Percentiles rank a stretch among this genome's conserved stretches.
Conservation (phyloP, 129 eudicot species). For the Flaveria sonorensis region DNA sequence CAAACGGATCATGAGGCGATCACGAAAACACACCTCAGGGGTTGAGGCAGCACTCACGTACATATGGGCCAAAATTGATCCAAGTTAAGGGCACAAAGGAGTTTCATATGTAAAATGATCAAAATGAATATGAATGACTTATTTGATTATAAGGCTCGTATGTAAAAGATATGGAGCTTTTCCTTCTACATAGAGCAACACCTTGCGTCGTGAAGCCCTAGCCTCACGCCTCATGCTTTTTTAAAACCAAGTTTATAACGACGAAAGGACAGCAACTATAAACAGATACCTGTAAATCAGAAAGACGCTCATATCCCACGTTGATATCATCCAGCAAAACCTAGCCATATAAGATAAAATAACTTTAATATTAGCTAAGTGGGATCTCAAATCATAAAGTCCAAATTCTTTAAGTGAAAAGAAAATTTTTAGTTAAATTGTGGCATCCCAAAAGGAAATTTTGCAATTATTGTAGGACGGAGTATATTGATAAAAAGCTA, state of each 20-base stretch:
- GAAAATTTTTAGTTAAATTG: neutral
- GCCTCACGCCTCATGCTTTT: no score
- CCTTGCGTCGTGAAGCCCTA: no score
- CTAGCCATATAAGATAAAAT: constrained; percentile 33
- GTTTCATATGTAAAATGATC: no score
- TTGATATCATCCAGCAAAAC: constrained; percentile 95
- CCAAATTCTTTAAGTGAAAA: neutral
- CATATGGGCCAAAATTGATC: no score
- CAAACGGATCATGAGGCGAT: neutral
- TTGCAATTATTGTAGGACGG: neutral
- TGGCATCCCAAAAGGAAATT: neutral
- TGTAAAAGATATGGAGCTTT: no score
- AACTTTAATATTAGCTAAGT: neutral
- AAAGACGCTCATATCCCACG: constrained; percentile 91
- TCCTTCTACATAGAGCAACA: no score
- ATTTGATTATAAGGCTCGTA: no score
- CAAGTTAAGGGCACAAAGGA: no score
- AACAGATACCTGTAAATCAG: constrained; percentile 78
- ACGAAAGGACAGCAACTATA: neutral
- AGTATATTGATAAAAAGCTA: neutral
- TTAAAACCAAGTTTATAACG: neutral
- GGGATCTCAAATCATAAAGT: neutral
- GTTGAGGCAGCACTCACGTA: no score
- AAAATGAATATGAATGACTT: no score
- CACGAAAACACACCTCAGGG: no score